Base-by-base conservation (phyloP, 441 rosid genomes). In the Gossypium davidsonii region DNA sequence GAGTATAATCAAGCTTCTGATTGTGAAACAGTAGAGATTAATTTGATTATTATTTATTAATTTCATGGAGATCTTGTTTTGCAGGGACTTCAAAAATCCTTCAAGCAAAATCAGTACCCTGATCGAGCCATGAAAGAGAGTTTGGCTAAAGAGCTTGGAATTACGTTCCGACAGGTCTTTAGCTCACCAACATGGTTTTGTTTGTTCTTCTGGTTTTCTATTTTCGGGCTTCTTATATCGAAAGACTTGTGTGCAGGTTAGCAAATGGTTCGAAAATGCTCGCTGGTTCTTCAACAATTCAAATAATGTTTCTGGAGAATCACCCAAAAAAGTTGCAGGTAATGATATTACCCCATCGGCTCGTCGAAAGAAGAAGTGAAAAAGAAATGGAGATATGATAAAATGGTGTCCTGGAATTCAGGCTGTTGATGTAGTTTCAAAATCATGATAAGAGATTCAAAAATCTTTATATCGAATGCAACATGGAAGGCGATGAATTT, bases 251-350 rank as follows among this genome's bases (percentile, higher is more conserved):
- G 8, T 76, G 49, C 90, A 93, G 98, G 94, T 95, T 76, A 73
- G 23, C 65, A 93, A 87, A 76, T 93, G 99, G 99, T 93, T 95
- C 53, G 87, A 53, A 69, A 86, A 95, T 85, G 77, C 89, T 67
- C 96, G 99, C 17, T 87, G 93, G 93, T 82, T 83, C 75, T 81
- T 65, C 74, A 79, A 82, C 83, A 89, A 89, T 77, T 70, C 84
- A 51, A 25, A 81, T 1, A 73, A 86, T 8, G 56, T 12, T 66
- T 79, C 51, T 59, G 78, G 79, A 65, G 73, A 31, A 7, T 49
- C 25, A 7, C 71, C 74, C 58, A 63, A 37, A 71, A 70, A 63
- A 70, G 71, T 69, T 77, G 48, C 83, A 53, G 79, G 53, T 56
- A 85, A 73, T 61, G 77, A 55, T 61, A 72, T 71, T 3, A 48